Evolutionary conservation across 257 asterid species (phyloP).

Genomic region (Solanum lycopersicoides): DNA sequence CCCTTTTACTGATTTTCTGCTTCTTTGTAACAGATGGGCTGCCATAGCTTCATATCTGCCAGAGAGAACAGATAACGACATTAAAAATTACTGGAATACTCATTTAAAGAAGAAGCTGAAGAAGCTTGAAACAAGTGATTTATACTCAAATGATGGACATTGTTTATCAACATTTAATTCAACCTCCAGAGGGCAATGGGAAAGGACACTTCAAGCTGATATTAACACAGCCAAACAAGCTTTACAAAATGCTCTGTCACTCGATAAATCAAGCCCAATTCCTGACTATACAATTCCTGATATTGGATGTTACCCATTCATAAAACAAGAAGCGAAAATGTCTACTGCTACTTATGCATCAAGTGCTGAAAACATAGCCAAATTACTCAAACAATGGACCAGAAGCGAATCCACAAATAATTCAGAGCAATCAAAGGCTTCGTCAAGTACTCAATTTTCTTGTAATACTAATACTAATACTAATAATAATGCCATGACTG

Average conservation of each 20-base stretch:
- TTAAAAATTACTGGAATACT: slow-evolving; percentile 92
- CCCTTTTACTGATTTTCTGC: not conserved
- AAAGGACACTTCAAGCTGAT: slow-evolving; percentile 63
- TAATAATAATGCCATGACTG: slow-evolving; percentile 5
- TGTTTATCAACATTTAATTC: slow-evolving; percentile 22
- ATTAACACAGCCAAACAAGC: slow-evolving; percentile 87
- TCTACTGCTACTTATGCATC: slow-evolving; percentile 46
- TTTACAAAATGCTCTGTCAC: slow-evolving; percentile 58
- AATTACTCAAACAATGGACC: slow-evolving; percentile 61
- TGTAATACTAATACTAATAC: slow-evolving; percentile 4
- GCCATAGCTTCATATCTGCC: slow-evolving; percentile 97
- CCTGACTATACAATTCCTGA: not conserved
- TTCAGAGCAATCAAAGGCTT: slow-evolving; percentile 20
- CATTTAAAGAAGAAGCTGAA: slow-evolving; percentile 80
- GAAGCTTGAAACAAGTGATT: slow-evolving; percentile 16
- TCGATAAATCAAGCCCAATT: slow-evolving; percentile 11
- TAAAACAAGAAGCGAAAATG: not conserved
- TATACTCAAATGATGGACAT: not conserved
- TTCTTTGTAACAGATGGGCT: slow-evolving; percentile 61
- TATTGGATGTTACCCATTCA: not conserved
- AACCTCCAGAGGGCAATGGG: slow-evolving; percentile 80
- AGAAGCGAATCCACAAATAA: slow-evolving; percentile 12
- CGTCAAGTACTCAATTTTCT: slow-evolving; percentile 35
- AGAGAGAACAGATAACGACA: slow-evolving; percentile 93
- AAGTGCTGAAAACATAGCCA: slow-evolving; percentile 71